These are phyloP conservation scores for Fusarium sp. DNA, from an alignment of 2,329 filamentous ascomycete genomes.

Conservation along the genomic window DNA sequence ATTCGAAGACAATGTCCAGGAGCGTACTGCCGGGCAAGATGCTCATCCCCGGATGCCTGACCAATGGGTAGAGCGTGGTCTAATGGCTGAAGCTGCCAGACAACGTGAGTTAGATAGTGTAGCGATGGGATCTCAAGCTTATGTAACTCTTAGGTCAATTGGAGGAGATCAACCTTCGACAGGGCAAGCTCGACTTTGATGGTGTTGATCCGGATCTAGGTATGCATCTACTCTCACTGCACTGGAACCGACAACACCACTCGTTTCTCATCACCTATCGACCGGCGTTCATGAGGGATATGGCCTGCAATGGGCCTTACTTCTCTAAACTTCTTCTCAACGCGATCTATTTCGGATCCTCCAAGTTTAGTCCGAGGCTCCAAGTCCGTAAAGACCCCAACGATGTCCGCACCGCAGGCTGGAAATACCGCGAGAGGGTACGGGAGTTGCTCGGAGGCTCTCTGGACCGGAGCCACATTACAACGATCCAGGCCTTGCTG, in stretches of 20 bases:
- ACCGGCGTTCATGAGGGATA: too few species aligned
- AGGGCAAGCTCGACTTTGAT: conserved; percentile 55
- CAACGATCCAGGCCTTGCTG: conserved; percentile 69
- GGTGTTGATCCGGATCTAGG: too few species aligned
- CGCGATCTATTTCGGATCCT: conserved; percentile 8
- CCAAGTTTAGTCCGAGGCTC: conserved; percentile 62
- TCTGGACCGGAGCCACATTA: conserved; percentile 65
- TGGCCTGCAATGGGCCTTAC: too few species aligned
- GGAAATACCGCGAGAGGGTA: conserved; percentile 63
- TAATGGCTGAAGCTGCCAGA: conserved; percentile 48
- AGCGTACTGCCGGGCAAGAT: conserved; percentile 42
- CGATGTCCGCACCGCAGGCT: conserved; percentile 65
- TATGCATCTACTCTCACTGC: too few species aligned
- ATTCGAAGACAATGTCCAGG: conserved; percentile 56
- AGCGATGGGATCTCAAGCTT: background rate
- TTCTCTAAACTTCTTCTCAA: too few species aligned
- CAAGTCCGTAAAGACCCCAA: conserved; percentile 62
- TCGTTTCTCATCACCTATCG: too few species aligned
- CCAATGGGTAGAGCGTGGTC: conserved; percentile 61
- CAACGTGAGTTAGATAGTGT: conserved; percentile 48
- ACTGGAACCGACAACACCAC: too few species aligned
- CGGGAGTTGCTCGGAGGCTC: conserved; percentile 62
- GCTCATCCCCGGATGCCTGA: conserved; percentile 50
- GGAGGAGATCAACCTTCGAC: conserved; percentile 63
- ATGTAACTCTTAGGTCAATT: conserved; percentile 56